phyloP scores from a whole-genome alignment of 2,329 filamentous ascomycete genomes.

The Pezicula rhizophila region DNA sequence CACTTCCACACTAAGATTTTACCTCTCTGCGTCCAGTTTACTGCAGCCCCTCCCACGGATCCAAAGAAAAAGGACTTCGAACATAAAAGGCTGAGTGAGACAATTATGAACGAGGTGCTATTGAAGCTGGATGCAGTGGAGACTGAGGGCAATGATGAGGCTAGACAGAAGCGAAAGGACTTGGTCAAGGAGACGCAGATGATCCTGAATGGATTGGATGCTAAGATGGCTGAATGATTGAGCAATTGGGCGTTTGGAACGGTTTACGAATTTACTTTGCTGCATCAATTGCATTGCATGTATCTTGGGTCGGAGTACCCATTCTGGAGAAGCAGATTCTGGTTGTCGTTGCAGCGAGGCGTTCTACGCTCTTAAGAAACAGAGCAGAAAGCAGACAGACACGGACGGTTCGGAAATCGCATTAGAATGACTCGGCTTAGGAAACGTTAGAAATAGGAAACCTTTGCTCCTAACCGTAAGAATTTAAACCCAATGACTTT shows the following conservation, averaged over 20 bases:
- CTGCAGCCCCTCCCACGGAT: constrained; percentile 56
- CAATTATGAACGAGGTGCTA: constrained; percentile 67
- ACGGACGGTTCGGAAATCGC: constrained; percentile 8
- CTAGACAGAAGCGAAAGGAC: constrained; percentile 61
- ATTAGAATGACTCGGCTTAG: constrained; percentile 3
- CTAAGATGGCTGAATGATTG: constrained; percentile 8
- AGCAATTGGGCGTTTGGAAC: neutral
- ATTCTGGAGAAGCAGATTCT: too few species aligned
- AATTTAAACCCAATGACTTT: too few species aligned
- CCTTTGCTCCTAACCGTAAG: too few species aligned
- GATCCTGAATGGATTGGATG: constrained; percentile 59
- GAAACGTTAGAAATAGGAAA: neutral
- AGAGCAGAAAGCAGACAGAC: neutral
- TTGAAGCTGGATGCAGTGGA: constrained; percentile 74
- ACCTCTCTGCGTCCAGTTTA: constrained; percentile 60
- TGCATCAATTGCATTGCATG: neutral
- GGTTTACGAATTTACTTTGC: neutral
- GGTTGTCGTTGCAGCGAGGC: neutral
- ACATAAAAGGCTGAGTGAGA: constrained; percentile 70
- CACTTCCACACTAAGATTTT: constrained; percentile 60
- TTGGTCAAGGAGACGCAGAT: constrained; percentile 67
- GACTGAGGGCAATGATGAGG: constrained; percentile 60
- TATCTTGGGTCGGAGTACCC: neutral
- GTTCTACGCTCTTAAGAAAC: neutral
- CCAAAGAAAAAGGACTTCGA: constrained; percentile 65